Base-by-base conservation (phyloP, 2,329 filamentous ascomycete genomes). In the Hansfordia pulvinata region DNA sequence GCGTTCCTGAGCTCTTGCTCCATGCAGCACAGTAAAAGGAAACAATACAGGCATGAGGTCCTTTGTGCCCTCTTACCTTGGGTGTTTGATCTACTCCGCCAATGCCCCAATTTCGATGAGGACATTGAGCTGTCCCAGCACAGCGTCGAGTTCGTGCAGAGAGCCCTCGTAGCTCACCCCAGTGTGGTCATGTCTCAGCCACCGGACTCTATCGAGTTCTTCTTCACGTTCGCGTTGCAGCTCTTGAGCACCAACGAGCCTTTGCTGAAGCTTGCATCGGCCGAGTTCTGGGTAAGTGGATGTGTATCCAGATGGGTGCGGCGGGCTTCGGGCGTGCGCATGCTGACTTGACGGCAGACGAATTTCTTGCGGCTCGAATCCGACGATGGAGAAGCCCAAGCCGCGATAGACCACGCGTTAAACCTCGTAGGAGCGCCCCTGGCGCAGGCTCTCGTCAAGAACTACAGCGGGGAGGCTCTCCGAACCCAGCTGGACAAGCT, bases 101-200 rank as follows among this genome's bases (percentile, higher is more conserved):
- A 25, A 24, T 14, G 7, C n/a, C 16, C 13, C 9, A 27, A 58
- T 23, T 70, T 69, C 25, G 65, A 68, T 8, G 64, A 66, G 23
- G 81, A 88, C 32, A 67, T 72, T 0, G 80, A 85, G 35, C 59
- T 88, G 8, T 61, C 80, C 2, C 76, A 86, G 35, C 73, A 75
- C 30, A 74, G 74, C 26, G 76, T 88, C 25, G 77, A 85, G 29
- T 75, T 88, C 31, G 57, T 78, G 7, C 67, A 70, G 29, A 69
- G 70, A 15, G 56, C 84, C 27, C 54, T 82, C 33, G 59, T 60
- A 8, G 70, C 67, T 29, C 66, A 74, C 30, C 60, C 74, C 1
- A 54, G 60, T n/a, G 59, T 77, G 6, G 53, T 88, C 4, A 61
- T 83, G 25, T 53, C 70, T 7, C 64, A 75, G 27, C 60, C 70